phyloP scores from a whole-genome alignment of 345 rosid genomes.

The Aquilaria sinensis region DNA sequence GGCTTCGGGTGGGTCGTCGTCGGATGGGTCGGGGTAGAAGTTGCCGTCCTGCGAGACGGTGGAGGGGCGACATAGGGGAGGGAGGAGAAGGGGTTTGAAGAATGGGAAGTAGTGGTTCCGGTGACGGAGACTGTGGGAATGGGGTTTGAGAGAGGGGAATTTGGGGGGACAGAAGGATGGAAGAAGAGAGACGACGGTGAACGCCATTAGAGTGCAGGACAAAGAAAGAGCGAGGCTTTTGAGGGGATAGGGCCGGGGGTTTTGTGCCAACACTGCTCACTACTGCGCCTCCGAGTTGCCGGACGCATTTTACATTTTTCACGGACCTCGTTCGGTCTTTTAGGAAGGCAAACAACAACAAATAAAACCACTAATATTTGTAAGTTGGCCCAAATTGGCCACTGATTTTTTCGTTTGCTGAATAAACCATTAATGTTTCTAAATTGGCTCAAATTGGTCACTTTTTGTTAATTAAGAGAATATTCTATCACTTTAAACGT shows the following conservation, averaged over 20 bases:
- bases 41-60: constrained; percentile 42
- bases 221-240: constrained; percentile 14
- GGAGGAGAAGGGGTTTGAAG: constrained; percentile 19
- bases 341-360: no score
- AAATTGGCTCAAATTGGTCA: no score
- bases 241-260: constrained; percentile 1
- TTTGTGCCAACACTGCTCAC: no score
- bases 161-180: constrained; percentile 26
- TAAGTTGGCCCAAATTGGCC: neutral
- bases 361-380: no score
- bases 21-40: constrained; percentile 57
- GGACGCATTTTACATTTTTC: no score
- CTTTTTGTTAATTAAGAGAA: no score
- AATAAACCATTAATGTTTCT: no score
- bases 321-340: no score
- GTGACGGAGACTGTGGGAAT: constrained; percentile 8
- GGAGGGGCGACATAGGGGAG: constrained; percentile 16
- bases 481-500: no score
- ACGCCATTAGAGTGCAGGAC: constrained; percentile 24
- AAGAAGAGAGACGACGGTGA: constrained; percentile 21
- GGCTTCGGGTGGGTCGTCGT: constrained; percentile 89
- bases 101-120: neutral
- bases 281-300: no score
- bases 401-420: no score
- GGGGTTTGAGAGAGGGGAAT: constrained; percentile 29